Base-by-base conservation (phyloP, 345 rosid species). In the Dimocarpus longan region DNA sequence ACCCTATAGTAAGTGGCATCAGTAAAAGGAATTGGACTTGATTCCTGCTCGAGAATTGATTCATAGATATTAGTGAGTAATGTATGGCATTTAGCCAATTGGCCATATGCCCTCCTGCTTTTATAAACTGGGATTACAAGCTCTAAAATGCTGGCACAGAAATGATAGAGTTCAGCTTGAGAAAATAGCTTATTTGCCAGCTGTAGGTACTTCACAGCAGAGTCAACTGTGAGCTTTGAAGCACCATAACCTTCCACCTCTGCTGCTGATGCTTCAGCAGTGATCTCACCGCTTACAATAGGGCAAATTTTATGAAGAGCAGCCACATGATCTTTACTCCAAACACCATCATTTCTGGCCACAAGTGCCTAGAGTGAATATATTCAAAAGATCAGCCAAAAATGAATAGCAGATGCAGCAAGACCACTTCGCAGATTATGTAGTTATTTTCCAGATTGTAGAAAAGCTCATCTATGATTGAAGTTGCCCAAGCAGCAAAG, bases 241-340 rank as follows among this genome's bases (percentile, higher is more conserved):
- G 99, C 94, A 80, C 99, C 98, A 79, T 96, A 96, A 59, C 99
- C 99, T 89, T 96, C 99, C 9, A 96, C 99, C 87, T 96, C 99
- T 11, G 99, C 99, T 7, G 98, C 99, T 63, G 98, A 91, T 74
- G 99, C 95, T 89, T 96, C 98, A 18, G 95, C 86, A 43, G 90
- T 86, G 72, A 96, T 93, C 86, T 96, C 99, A 56, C 88, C 86
- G 85, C 92, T 93, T 71, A 93, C 98, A 96, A 94, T 91, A 10
- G 99, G 99, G 72, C 99, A 96, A 70, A 94, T 93, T 87, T 94
- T 96, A 75, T 94, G 93, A 68, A 96, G 82, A 76, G 97, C 88
- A 71, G 92, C 82, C 44, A 87, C 90, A 59, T 96, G 98, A 85
- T 96, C 99, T 88, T 88, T 93, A 86, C 97, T 94, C 99, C 99